A percentile compares a stretch with the other conserved stretches of the same genome.
Evolutionary conservation across 2,329 filamentous ascomycete genomes (phyloP).

Genomic region (Fonsecaea monophora): DNA sequence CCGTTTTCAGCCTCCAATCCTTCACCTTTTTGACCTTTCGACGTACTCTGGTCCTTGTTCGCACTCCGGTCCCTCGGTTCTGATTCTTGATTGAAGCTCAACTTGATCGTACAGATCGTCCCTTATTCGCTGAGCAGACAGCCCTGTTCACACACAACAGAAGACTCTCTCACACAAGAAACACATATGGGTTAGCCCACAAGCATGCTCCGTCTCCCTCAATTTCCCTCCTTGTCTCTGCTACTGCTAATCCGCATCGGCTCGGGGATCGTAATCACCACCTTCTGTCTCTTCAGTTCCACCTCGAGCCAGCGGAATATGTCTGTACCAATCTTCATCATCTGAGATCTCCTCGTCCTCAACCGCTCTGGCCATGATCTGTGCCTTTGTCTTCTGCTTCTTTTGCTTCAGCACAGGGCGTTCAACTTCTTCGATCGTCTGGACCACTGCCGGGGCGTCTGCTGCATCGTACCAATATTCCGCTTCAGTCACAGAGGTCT

Average conservation of each 20-base stretch:
- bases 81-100: background rate
- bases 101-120: background rate
- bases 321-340: slow-evolving; percentile 30
- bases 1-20: background rate
- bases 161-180: background rate
- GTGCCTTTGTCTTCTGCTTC: slow-evolving; percentile 43
- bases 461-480: slow-evolving; percentile 12
- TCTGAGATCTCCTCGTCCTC: slow-evolving; percentile 24
- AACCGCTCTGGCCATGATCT: slow-evolving; percentile 40
- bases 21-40: background rate
- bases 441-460: background rate
- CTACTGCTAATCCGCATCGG: background rate
- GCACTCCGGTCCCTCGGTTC: background rate
- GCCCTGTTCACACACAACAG: background rate
- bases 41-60: background rate
- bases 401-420: slow-evolving; percentile 23
- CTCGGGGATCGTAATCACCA: slow-evolving; percentile 27
- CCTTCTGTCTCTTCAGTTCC: slow-evolving; percentile 39
- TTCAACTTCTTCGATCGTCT: background rate
- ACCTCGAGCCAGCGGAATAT: slow-evolving; percentile 28
- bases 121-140: background rate
- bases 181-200: background rate
- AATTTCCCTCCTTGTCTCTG: background rate
- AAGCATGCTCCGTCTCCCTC: background rate
- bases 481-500: slow-evolving; percentile 37